A percentile compares a stretch with the other conserved stretches of the same genome.
Conservation (phyloP, 2,329 filamentous ascomycete species). For the Colletotrichum higginsianum region DNA sequence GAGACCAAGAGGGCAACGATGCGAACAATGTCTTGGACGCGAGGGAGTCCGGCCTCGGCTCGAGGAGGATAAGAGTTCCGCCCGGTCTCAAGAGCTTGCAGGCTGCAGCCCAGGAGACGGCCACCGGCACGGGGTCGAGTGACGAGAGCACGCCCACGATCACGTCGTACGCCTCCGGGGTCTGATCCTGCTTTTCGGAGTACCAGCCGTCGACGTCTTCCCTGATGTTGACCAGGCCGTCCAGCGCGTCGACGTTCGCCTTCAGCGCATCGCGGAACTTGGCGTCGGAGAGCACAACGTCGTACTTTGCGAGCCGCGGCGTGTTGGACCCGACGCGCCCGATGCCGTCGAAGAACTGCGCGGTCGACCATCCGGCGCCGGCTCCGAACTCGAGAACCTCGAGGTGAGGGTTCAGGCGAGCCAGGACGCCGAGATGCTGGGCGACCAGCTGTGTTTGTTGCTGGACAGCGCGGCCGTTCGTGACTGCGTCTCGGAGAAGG, state of each 20-base stretch:
- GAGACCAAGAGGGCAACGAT: conserved; percentile 10
- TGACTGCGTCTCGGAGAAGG: conserved; percentile 3
- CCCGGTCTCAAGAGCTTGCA: neutral
- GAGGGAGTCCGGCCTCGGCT: conserved; percentile 3
- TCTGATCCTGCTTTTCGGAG: neutral
- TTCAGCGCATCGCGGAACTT: neutral
- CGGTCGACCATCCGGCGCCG: neutral
- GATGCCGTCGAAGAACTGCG: neutral
- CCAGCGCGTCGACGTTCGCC: neutral
- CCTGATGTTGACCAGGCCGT: neutral
- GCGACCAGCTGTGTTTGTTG: neutral
- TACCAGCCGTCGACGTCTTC: conserved; percentile 2
- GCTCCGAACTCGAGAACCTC: conserved; percentile 8
- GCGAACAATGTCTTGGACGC: neutral
- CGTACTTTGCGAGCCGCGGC: conserved; percentile 1
- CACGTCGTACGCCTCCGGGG: neutral
- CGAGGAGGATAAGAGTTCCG: neutral
- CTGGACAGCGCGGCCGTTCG: neutral
- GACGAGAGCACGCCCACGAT: conserved; percentile 4
- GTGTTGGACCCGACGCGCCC: neutral
- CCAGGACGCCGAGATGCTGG: neutral
- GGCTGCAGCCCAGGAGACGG: neutral
- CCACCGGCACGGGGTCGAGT: neutral
- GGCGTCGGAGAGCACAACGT: neutral
- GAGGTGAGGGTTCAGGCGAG: conserved; percentile 1